Conservation (phyloP, 495 filamentous ascomycete species). For the Aspergillus panamensis region DNA sequence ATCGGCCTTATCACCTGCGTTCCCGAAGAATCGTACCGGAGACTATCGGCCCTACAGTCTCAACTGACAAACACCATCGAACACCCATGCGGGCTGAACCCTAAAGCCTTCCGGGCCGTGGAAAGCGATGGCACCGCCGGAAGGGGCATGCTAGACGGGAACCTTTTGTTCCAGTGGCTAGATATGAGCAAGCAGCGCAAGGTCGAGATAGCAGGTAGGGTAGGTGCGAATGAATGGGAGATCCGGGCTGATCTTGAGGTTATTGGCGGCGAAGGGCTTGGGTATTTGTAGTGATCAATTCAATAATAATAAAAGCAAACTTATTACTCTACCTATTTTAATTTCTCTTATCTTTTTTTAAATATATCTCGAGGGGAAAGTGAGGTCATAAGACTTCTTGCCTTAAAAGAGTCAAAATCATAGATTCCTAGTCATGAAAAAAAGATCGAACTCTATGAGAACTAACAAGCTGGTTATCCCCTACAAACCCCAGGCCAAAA, state of each 20-base stretch:
- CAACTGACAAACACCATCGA: slow-evolving; percentile 74
- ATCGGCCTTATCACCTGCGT: slow-evolving; percentile 75
- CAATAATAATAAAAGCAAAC: not conserved
- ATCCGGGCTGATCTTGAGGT: slow-evolving; percentile 58
- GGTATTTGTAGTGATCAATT: slow-evolving; percentile 35
- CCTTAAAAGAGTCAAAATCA: too few relatives aligned
- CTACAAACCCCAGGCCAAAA: too few relatives aligned
- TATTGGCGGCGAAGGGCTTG: slow-evolving; percentile 57
- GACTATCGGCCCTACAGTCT: slow-evolving; percentile 74
- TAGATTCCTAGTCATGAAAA: too few relatives aligned
- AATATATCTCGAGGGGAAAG: too few relatives aligned
- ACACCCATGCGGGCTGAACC: slow-evolving; percentile 76
- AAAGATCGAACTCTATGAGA: too few relatives aligned
- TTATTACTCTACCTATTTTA: too few relatives aligned
- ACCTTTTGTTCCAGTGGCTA: slow-evolving; percentile 59
- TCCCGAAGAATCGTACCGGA: slow-evolving; percentile 75
- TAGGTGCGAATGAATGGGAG: slow-evolving; percentile 56
- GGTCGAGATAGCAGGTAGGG: slow-evolving; percentile 64
- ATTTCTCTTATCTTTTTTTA: not conserved
- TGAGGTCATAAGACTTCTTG: too few relatives aligned
- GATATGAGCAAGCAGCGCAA: slow-evolving; percentile 66
- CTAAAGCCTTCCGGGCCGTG: slow-evolving; percentile 64
- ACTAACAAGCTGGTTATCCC: too few relatives aligned
- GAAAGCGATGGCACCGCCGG: slow-evolving; percentile 48
- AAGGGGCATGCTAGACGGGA: slow-evolving; percentile 62